Conservation (phyloP, 106 monocot genomes). For the Xerophyta viscosa region DNA sequence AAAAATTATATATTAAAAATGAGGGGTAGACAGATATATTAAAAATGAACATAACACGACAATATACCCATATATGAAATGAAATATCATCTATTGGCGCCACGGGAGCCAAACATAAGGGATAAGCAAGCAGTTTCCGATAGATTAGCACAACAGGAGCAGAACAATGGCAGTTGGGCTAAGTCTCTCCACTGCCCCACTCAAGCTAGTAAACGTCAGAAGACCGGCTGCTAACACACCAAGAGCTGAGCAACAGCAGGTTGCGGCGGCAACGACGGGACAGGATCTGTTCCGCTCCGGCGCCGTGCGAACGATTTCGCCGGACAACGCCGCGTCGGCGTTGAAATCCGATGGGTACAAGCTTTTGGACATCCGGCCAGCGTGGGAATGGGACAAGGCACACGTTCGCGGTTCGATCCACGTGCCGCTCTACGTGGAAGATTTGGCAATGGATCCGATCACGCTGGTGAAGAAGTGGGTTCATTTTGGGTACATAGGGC, state of each 20-base stretch:
- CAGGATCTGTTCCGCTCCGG: conserved; percentile 39
- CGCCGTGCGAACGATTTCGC: conserved; percentile 29
- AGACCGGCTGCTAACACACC: neutral
- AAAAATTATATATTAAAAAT: no score
- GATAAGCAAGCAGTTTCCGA: neutral
- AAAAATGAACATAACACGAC: no score
- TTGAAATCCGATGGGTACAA: conserved; percentile 42
- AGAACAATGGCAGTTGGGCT: neutral
- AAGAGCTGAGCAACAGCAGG: neutral
- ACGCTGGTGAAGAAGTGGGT: conserved; percentile 83
- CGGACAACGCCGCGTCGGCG: conserved; percentile 28
- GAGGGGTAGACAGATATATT: no score
- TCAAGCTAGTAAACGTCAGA: neutral
- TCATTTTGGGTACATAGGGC: conserved; percentile 86
- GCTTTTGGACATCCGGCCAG: conserved; percentile 73
- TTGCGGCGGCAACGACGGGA: neutral
- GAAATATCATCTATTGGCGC: no score
- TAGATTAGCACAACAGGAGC: neutral
- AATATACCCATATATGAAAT: no score
- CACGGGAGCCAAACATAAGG: no score
- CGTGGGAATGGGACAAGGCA: conserved; percentile 83
- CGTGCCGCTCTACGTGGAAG: conserved; percentile 81
- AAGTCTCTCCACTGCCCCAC: neutral
- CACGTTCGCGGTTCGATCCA: conserved; percentile 51
- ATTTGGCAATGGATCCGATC: conserved; percentile 44